Percentiles rank a stretch among this genome's conserved stretches.
phyloP scores from a whole-genome alignment of 2,329 filamentous ascomycete species.

The Lecanicillium sp. region DNA sequence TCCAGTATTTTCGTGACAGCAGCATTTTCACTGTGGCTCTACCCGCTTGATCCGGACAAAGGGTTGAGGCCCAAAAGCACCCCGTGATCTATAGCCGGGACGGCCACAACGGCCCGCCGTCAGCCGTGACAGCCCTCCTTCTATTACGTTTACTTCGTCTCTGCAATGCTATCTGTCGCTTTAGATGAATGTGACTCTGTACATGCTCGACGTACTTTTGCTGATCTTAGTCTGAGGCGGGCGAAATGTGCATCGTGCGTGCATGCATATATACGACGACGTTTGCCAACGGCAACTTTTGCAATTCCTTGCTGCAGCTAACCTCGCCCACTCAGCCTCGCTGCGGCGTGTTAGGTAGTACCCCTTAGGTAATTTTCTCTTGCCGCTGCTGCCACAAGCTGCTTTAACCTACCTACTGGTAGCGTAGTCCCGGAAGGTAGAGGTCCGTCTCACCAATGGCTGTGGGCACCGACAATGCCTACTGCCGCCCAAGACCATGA shows the following conservation, averaged over 20 bases:
- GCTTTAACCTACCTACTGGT: background rate
- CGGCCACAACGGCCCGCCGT: background rate
- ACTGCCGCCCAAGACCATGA: too few species aligned
- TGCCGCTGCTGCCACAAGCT: too few species aligned
- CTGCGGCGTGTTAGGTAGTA: background rate
- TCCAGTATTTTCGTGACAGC: background rate
- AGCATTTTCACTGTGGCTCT: background rate
- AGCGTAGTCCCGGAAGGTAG: too few species aligned
- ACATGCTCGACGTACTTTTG: background rate
- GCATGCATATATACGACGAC: background rate
- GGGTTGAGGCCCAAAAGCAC: background rate
- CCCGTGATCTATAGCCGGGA: background rate
- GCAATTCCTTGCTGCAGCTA: background rate
- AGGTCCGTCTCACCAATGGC: too few species aligned
- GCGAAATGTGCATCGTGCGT: background rate
- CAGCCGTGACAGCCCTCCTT: background rate
- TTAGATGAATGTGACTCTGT: background rate
- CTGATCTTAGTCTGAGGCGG: background rate
- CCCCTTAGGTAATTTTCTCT: slow-evolving; percentile 1
- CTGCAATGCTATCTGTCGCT: background rate
- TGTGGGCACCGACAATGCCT: too few species aligned
- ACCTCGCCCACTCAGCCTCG: background rate
- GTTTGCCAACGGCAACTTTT: background rate
- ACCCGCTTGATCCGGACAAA: background rate
- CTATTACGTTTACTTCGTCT: background rate